Evolutionary conservation across 495 filamentous ascomycete genomes (phyloP).

Genomic region (Cladorrhinum samala): DNA sequence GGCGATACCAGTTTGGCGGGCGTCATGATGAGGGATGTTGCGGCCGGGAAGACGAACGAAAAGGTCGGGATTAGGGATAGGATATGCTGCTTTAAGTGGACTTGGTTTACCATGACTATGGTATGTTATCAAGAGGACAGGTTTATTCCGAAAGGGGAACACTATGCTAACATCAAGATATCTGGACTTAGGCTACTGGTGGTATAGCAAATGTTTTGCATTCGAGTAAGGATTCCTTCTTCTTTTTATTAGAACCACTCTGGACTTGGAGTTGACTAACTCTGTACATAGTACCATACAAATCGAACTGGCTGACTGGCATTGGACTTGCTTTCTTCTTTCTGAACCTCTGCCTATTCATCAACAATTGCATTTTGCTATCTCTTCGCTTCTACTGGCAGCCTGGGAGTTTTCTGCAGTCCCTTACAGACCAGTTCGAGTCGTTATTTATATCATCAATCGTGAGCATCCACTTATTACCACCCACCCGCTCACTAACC

Average conservation of each 20-base stretch:
- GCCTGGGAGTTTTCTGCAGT: constrained; percentile 64
- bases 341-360: constrained; percentile 66
- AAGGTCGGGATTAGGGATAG: constrained; percentile 39
- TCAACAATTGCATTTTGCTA: constrained; percentile 62
- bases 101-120: constrained; percentile 74
- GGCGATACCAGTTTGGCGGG: constrained; percentile 22
- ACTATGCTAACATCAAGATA: no score
- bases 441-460: constrained; percentile 72
- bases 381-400: constrained; percentile 63
- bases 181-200: constrained; percentile 56
- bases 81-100: constrained; percentile 52
- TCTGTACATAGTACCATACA: constrained; percentile 54
- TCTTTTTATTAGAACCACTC: no score
- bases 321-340: constrained; percentile 72
- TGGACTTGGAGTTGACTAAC: constrained; percentile 1
- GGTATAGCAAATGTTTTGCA: constrained; percentile 76
- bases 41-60: constrained; percentile 5
- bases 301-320: constrained; percentile 59
- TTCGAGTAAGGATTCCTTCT: constrained; percentile 45
- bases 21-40: constrained; percentile 24
- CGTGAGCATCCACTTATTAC: constrained; percentile 40
- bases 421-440: constrained; percentile 72
- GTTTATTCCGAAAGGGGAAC: no score
- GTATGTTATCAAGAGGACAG: no score
- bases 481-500: no score